Base-by-base conservation (phyloP, 2,329 filamentous ascomycete genomes). In the Pseudomassariella vexata region DNA sequence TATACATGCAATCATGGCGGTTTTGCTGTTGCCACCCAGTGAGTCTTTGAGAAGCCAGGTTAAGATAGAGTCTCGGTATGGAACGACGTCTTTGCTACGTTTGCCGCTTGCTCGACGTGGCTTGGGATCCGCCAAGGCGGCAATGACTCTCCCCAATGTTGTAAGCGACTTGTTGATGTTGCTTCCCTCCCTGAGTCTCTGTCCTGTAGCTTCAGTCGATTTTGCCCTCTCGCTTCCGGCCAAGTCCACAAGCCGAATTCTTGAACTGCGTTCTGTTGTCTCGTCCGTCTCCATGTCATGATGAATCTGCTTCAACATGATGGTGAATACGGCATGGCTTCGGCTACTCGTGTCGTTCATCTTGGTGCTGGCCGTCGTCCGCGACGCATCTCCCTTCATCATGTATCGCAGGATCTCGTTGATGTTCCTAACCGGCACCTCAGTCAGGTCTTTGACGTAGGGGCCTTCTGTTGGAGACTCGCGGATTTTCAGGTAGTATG, bases 161-260 rank as follows among this genome's bases (percentile, higher is more conserved):
- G 90, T 95, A 22, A 98, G 76, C 8, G 90, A 96, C 63, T 96
- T 95, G 71, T 98, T 98, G 75, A 98, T 98, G 58, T 96, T 95
- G 50, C 86, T 90, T 30, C 92, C 92, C 62, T 98, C 92, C 36
- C 90, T 82, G 15, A 98, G 74, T 19, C 92, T 80, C 48, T 83
- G 80, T 9, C 92, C 92, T 0, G 89, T 96, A 2, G 92, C 92
- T 62, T 96, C 90, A 22, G 92, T 98, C 1, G 88, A 81, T 57
- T 95, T 95, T 40, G 92, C 92, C 34, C 92, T 79, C 63, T 98
- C 92, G 28, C 87, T 95, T 25, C 92, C 92, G 10, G 92, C 92
- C 30, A 98, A 70, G 61, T 98, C 92, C 20, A 98, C 92, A 4
- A 98, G 73, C 11, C 92, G 81, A 62, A 98, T 98, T 33, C 92